Base-by-base conservation (phyloP, 2,329 filamentous ascomycete genomes). In the Pseudogymnoascus sp. region DNA sequence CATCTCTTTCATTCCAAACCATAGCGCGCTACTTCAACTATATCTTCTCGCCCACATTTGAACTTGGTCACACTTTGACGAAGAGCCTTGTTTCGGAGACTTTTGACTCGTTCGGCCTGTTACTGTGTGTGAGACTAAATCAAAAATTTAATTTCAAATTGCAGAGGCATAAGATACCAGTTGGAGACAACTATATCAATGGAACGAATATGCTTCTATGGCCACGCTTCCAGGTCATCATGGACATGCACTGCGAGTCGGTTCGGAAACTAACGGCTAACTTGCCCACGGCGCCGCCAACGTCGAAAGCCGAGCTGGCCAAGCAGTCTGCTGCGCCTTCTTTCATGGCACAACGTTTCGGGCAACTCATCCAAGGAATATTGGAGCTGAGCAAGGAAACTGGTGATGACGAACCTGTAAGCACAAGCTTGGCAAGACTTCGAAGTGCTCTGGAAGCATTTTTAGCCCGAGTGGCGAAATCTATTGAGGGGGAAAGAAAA, bases 101-200 rank as follows among this genome's bases (percentile, higher is more conserved):
- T 0, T 89, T 88, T 62, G 95, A 99, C 74, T 90, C 89, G 1
- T 79, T 99, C 0, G 95, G 95, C 2, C 80, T 97, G 8, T 80
- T 99, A 6, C 82, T 97, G n/a, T 95, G 91, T 72, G 93, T 99
- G 34, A 87, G 95, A 5, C 77, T 99, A 14, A 99, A 96, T 69
- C 95, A 97, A 72, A 91, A 95, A 69, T 88, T 93, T 64, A 93
- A 95, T 14, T 99, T 99, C 73, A 91, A 96, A 75, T 82, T 97
- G 36, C 95, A 99, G 75, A 85, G 93, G 9, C 87, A 93, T 62
- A 93, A 96, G 72, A 86, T 97, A 0, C 95, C 95, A 0, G 88
- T 91, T 4, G 87, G 91, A 1, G 95, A 99, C 72, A 83, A 86
- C 40, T 99, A 99, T 73, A 88, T 97, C 73, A 99, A 99, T 74